Evolutionary conservation across 2,329 filamentous ascomycete genomes (phyloP), one percentile per base, ranked within the genome.

Genomic region (Alternaria viburni): DNA sequence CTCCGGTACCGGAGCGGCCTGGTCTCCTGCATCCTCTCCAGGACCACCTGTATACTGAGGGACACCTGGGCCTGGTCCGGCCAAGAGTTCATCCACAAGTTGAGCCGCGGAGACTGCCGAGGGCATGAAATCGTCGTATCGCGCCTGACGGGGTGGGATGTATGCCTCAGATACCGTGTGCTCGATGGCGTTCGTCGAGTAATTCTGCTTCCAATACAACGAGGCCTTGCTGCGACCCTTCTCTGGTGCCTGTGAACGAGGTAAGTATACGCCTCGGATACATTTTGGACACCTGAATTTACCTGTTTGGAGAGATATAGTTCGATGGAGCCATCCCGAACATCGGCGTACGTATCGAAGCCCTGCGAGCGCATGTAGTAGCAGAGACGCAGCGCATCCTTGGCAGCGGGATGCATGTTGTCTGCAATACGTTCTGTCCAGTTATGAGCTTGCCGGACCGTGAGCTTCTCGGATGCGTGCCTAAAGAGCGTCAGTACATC

Each of bases 331-430:
- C 43, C 41, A n/a, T 56, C n/a, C 2, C 57, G 60, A 54, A 74
- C 13, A 28, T 25, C 41, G 3, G 64, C 66, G 44, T 69, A 76
- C 3, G 69, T 73, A 21, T 73, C 67, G 57, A 71, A 71, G 28
- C 69, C 68, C 4, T 66, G 59, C 1, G 64, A 67, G 52, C 75
- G 74, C 74, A 78, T 75, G 58, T 76, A 78, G 67, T 76, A 77
- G 69, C 74, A 76, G 2, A 76, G 57, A 5, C 66, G 61, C 6
- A 76, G 52, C 8, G 71, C 75, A 21, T 76, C 68, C 25, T 61
- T 45, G 11, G 68, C 62, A 11, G 13, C 54, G 3, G 71, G 67
- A 11, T 17, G 25, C 15, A 54, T 46, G 28, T 25, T n/a, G 4
- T 36, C 44, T 3, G 64, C 59, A 17, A 69, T 73, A 5, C 26